Conservation (phyloP, 2,329 filamentous ascomycete species). For the Colletotrichum karsti region DNA sequence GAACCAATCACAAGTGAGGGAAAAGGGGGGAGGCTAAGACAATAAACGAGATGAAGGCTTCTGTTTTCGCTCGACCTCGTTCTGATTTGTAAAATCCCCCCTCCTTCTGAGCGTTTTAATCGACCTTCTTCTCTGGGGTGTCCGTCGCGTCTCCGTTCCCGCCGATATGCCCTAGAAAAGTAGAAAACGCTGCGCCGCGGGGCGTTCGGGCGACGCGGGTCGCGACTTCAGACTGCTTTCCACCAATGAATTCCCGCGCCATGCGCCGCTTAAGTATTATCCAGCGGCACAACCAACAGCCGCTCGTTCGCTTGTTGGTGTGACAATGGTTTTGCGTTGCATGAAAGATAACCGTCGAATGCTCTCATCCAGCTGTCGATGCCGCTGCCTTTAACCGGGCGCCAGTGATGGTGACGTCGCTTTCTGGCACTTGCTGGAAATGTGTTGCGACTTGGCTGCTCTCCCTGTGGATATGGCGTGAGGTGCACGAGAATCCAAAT, state of each 20-base stretch:
- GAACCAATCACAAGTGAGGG: too few relatives aligned
- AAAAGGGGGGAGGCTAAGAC: too few relatives aligned
- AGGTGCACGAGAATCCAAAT: too few relatives aligned
- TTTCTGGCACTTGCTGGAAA: too few relatives aligned
- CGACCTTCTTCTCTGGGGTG: not conserved
- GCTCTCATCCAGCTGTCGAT: too few relatives aligned
- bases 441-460: too few relatives aligned
- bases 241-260: not conserved
- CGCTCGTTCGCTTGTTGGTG: not conserved
- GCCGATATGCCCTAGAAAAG: not conserved
- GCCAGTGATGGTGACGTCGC: too few relatives aligned
- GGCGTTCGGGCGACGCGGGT: not conserved
- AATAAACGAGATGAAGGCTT: not conserved
- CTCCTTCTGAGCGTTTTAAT: too few relatives aligned
- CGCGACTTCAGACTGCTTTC: not conserved
- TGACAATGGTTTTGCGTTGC: not conserved
- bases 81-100: not conserved
- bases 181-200: not conserved
- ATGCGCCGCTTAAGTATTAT: not conserved
- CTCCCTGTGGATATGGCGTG: too few relatives aligned
- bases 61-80: not conserved
- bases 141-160: not conserved
- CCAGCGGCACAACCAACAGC: not conserved
- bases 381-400: too few relatives aligned
- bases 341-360: not conserved